Base-by-base conservation (phyloP, 768 basidiomycete genomes). In the Paxillus ammoniavirescens region DNA sequence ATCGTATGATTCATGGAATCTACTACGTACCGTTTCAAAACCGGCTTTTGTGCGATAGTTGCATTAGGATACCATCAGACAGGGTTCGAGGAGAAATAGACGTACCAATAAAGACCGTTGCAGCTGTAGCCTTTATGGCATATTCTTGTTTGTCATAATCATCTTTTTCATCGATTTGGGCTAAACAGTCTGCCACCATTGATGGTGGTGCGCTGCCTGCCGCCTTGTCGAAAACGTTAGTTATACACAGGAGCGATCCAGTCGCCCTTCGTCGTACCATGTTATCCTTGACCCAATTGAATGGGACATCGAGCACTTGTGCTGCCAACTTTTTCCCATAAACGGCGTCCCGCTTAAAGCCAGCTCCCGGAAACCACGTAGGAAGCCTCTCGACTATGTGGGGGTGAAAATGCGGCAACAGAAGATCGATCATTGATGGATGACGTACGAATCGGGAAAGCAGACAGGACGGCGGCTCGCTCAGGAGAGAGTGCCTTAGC, bases 51-150 rank as follows among this genome's bases (percentile, higher is more conserved):
- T 23, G 10, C 4, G 40, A 17, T 42, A 40, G 42, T 42, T 10
- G 26, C 23, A 43, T 3, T n/a, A n/a, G 18, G 43, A 42, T 28
- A 52, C 36, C 8, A 50, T 47, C 33, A 33, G 35, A 14, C 30
- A 5, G n/a, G 31, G 23, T 42, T 33, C 6, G 21, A 30, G 36
- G 31, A 45, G 8, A 15, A 38, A 38, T 8, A 9, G 9, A 31
- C 55, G 37, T 9, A 70, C 67, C 66, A 6, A 64, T n/a, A 40
- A 63, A 64, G 2, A 60, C 21, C 0, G 61, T 61, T n/a, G 60
- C 67, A 9, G 69, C 68, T 1, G 58, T 43, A 5, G 58, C 49
- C 48, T 68, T 68, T 43, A 70, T 68, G n/a, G 62, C 59, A 7
- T 54, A 5, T 28, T 66, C 69, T 47, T 60, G 60, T 23, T 42